These are phyloP conservation scores for Globisporangium cystogenes DNA, from an alignment of 352 stramenopile species.

Conservation along the genomic window DNA sequence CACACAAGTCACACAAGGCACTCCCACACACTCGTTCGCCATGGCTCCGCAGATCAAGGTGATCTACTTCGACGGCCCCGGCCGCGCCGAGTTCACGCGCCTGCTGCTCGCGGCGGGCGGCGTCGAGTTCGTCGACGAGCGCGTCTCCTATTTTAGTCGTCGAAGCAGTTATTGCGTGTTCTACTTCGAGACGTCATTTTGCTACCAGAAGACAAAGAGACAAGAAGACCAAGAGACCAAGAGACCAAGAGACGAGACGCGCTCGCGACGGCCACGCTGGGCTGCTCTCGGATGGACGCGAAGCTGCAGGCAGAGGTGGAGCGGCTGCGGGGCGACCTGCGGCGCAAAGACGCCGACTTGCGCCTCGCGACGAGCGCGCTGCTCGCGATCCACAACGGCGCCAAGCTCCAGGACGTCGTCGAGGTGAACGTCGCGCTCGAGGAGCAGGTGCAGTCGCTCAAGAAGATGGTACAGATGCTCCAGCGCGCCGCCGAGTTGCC, in stretches of 20 bases:
- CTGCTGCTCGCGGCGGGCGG: slow-evolving; percentile 3
- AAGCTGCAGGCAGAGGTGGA: slow-evolving; percentile 26
- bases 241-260: no score
- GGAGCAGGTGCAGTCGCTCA: slow-evolving; percentile 42
- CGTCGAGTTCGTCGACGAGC: slow-evolving; percentile 4
- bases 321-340: slow-evolving; percentile 20
- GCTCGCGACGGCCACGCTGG: no score
- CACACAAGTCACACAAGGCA: no score
- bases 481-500: slow-evolving; percentile 2
- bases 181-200: no score
- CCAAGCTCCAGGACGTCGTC: slow-evolving; percentile 34
- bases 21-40: no score
- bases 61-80: not conserved
- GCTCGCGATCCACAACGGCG: slow-evolving; percentile 14
- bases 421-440: slow-evolving; percentile 40
- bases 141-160: no score
- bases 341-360: slow-evolving; percentile 21
- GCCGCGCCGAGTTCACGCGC: not conserved
- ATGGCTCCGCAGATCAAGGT: not conserved
- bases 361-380: slow-evolving; percentile 14
- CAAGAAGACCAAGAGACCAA: no score
- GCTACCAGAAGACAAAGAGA: no score
- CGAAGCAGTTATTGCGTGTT: no score
- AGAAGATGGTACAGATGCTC: slow-evolving; percentile 24
- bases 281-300: not conserved